Evolutionary conservation across 331 rosid species (phyloP).

Genomic region (Quercus lobata): DNA sequence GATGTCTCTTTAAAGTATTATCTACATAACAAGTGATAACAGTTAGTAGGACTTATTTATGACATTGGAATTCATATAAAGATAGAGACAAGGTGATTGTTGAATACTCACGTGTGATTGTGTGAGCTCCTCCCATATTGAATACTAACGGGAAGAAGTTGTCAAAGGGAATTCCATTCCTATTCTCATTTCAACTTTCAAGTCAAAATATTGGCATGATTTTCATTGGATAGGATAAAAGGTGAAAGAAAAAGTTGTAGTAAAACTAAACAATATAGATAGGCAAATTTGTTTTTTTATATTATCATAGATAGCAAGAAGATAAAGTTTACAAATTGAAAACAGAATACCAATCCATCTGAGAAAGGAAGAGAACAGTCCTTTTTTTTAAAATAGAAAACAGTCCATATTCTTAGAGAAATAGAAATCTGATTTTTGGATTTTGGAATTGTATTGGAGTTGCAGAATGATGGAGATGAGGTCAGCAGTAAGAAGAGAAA

Average conservation of each 20-base stretch:
- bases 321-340: background rate
- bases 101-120: too few species aligned
- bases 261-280: background rate
- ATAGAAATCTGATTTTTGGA: background rate
- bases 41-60: too few species aligned
- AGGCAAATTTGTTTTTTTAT: too few species aligned
- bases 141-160: too few species aligned
- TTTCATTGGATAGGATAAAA: slow-evolving; percentile 1
- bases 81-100: too few species aligned
- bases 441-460: background rate
- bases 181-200: background rate
- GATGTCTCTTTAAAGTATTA: too few species aligned
- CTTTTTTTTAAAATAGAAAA: too few species aligned
- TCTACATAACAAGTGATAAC: too few species aligned
- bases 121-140: too few species aligned
- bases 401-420: background rate
- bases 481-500: background rate
- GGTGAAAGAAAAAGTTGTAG: background rate
- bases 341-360: slow-evolving; percentile 5
- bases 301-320: background rate
- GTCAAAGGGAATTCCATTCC: too few species aligned
- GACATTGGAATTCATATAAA: too few species aligned
- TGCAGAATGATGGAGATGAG: background rate
- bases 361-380: slow-evolving; percentile 3
- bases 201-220: slow-evolving; percentile 4